Percentiles rank a stretch among this genome's conserved stretches.
These are phyloP conservation scores for Penicillium aurantiogriseum DNA, from an alignment of 2,329 filamentous ascomycete genomes.

Conservation along the genomic window DNA sequence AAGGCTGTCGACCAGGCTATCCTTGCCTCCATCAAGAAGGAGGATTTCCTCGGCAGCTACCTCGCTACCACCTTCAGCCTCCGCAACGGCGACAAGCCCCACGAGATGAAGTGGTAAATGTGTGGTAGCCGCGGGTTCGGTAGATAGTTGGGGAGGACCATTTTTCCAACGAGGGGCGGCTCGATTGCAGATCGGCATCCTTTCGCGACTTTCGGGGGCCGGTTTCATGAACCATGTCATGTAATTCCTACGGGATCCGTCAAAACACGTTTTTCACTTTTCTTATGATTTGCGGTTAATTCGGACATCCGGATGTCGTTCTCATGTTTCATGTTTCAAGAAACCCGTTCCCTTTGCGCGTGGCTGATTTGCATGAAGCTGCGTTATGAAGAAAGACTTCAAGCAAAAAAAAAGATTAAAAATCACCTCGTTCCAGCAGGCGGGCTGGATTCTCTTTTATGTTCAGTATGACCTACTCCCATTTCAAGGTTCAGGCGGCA, in stretches of 20 bases:
- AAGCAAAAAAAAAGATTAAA: conserved; percentile 36
- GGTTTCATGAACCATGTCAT: conserved; percentile 39
- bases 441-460: conserved; percentile 35
- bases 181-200: conserved; percentile 36
- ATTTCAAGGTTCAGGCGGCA: conserved; percentile 36
- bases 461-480: conserved; percentile 38
- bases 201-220: conserved; percentile 32
- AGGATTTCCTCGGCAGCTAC: conserved; percentile 89
- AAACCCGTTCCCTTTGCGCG: conserved; percentile 27
- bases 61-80: conserved; percentile 95
- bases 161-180: conserved; percentile 38
- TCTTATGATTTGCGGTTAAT: conserved; percentile 35
- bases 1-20: conserved; percentile 98
- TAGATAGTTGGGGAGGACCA: conserved; percentile 41
- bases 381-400: conserved; percentile 35
- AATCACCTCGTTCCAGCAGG: conserved; percentile 38
- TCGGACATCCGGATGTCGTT: conserved; percentile 35
- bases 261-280: conserved; percentile 28
- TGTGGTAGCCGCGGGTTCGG: conserved; percentile 42
- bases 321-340: conserved; percentile 30
- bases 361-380: conserved; percentile 37
- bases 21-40: conserved; percentile 96
- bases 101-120: conserved; percentile 98
- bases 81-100: conserved; percentile 98
- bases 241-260: conserved; percentile 42